Evolutionary conservation across 257 asterid species (phyloP), one percentile per base, ranked within the genome.

Genomic region (Jasminum sambac): DNA sequence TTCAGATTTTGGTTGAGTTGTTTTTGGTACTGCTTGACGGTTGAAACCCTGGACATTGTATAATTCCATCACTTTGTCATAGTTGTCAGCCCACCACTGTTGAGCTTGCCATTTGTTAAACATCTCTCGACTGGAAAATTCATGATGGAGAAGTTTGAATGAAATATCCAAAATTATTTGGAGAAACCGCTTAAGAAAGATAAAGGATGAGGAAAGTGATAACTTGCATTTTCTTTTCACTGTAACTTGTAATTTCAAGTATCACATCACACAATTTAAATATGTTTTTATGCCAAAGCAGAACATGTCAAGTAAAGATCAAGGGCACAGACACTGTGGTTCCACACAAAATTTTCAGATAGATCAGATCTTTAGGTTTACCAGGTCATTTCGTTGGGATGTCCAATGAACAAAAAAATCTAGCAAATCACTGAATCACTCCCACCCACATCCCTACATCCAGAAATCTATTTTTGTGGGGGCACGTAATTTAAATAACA

Each of bases 41-140:
- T 86, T 83, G 74, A 87, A 81, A 73, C 83, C 80, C 81, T 83
- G 90, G 78, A 93, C 97, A 46, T 93, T 93, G 88, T 93, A 93
- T 66, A 93, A 69, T 72, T 93, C 98, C 90, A 88, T 84, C 24
- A 93, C 95, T 75, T 82, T 93, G 74, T 93, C 97, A 48, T 81
- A 78, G 81, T 93, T 93, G 81, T 88, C 97, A 1, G 85, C 86
- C 98, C 98, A 93, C 98, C 98, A 93, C 58, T 76, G 70, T 75
- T 93, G 98, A 72, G 97, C 98, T 81, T 87, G 91, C 92, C 95
- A 86, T 81, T 90, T 93, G 81, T 85, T 87, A 79, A 90, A 93
- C 76, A 90, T 77, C 58, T 93, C 98, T 71, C 97, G 98, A 73
- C 98, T 93, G 84, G 69, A 72, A 67, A 66, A 79, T 72, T 24